Percentiles rank a stretch among this genome's conserved stretches.
Evolutionary conservation across 805 yeast genomes (phyloP).

Genomic region (Candida oleophila): DNA sequence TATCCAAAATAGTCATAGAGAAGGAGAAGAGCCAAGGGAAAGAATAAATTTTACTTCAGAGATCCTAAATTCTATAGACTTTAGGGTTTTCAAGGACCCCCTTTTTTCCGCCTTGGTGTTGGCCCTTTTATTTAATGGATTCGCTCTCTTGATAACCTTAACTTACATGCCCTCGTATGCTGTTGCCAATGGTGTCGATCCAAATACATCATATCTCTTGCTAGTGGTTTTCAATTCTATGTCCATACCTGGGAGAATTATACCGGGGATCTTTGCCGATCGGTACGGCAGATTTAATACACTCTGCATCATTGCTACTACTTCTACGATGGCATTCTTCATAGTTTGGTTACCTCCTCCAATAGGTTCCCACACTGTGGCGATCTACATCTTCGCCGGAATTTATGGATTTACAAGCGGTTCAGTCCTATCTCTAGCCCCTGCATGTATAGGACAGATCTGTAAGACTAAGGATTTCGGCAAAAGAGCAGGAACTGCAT

Average conservation of each 20-base stretch:
- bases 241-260: conserved; percentile 26
- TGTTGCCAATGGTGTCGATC: conserved; percentile 20
- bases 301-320: conserved; percentile 19
- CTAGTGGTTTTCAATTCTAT: conserved; percentile 23
- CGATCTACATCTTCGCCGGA: conserved; percentile 23
- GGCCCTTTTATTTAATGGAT: conserved; percentile 27
- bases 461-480: conserved; percentile 25
- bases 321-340: conserved; percentile 17
- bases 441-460: conserved; percentile 27
- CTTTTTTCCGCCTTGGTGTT: conserved; percentile 22
- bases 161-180: conserved; percentile 25
- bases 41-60: conserved; percentile 9
- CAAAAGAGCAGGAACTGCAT: conserved; percentile 25
- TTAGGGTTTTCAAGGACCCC: conserved; percentile 22
- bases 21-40: not conserved
- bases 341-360: conserved; percentile 27
- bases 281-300: conserved; percentile 24
- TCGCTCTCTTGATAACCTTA: conserved; percentile 24
- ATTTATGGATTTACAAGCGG: conserved; percentile 29
- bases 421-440: conserved; percentile 22
- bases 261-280: conserved; percentile 26
- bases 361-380: conserved; percentile 22
- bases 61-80: conserved; percentile 21
- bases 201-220: conserved; percentile 18
- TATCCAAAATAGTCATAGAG: not conserved